Percentiles rank a stretch among this genome's conserved stretches.
Conservation (phyloP, 1,139 yeast genomes). For the Geotrichum bryndzae region DNA sequence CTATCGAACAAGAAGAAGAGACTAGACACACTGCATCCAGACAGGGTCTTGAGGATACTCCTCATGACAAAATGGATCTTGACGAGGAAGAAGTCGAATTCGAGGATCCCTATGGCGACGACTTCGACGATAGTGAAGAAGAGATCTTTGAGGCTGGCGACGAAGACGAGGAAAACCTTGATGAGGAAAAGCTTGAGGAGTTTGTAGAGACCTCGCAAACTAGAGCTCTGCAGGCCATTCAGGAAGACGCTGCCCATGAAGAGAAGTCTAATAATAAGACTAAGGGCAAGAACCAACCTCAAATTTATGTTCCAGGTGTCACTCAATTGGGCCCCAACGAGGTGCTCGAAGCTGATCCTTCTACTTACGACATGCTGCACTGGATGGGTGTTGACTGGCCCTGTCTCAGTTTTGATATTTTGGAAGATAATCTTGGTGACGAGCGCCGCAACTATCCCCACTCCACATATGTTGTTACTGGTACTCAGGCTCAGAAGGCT, state of each 20-base stretch:
- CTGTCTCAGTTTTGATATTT: conserved; percentile 79
- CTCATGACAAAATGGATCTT: conserved; percentile 26
- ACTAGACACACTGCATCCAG: conserved; percentile 28
- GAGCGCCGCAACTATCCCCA: conserved; percentile 92
- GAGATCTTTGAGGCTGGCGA: conserved; percentile 40
- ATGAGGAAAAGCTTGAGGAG: conserved; percentile 34
- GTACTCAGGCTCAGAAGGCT: conserved; percentile 84
- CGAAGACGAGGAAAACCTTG: conserved; percentile 57
- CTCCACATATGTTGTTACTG: conserved; percentile 76
- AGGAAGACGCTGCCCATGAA: conserved; percentile 34
- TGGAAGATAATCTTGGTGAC: conserved; percentile 80
- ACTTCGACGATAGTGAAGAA: conserved; percentile 79
- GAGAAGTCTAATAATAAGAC: conserved; percentile 32
- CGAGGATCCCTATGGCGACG: conserved; percentile 94
- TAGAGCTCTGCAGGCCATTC: conserved; percentile 30
- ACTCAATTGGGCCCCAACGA: conserved; percentile 90
- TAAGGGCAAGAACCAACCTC: conserved; percentile 20
- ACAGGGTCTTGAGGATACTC: conserved; percentile 29
- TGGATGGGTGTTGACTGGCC: conserved; percentile 96
- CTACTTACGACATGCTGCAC: conserved; percentile 94
- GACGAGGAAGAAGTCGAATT: conserved; percentile 64
- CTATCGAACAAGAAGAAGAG: conserved; percentile 23
- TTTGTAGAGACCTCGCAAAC: conserved; percentile 21
- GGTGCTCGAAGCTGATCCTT: conserved; percentile 91
- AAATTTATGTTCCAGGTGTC: conserved; percentile 76